These are phyloP conservation scores for Pleoardoris graminearum DNA, from an alignment of 2,329 filamentous ascomycete genomes.

Conservation along the genomic window DNA sequence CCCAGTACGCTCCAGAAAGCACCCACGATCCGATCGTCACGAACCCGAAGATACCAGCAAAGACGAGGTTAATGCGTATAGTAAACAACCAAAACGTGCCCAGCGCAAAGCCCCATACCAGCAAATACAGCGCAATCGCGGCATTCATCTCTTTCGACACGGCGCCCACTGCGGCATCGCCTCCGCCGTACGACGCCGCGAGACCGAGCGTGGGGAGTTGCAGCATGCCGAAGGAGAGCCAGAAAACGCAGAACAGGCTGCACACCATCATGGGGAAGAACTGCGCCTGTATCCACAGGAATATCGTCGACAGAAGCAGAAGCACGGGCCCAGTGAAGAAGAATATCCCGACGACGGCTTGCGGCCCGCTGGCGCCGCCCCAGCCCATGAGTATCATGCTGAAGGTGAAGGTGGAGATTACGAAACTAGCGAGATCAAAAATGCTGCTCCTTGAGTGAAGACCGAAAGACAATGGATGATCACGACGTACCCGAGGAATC, in stretches of 20 bases:
- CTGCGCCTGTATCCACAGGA: conserved; percentile 53
- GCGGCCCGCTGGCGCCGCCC: conserved; percentile 43
- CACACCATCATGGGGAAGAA: conserved; percentile 55
- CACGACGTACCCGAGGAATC: conserved; percentile 32
- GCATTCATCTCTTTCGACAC: conserved; percentile 53
- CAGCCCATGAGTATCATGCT: conserved; percentile 47
- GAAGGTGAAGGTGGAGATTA: conserved; percentile 48
- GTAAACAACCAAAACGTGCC: conserved; percentile 58
- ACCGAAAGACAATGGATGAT: not conserved
- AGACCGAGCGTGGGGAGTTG: conserved; percentile 56
- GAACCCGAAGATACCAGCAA: conserved; percentile 55
- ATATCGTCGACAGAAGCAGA: conserved; percentile 53
- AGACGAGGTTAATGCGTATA: conserved; percentile 55
- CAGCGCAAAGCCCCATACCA: conserved; percentile 59
- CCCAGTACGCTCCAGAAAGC: conserved; percentile 56
- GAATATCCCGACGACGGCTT: conserved; percentile 47
- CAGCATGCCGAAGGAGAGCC: conserved; percentile 57
- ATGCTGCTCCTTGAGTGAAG: not conserved
- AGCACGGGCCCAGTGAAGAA: conserved; percentile 54
- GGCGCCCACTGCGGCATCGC: conserved; percentile 50
- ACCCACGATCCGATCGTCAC: conserved; percentile 53
- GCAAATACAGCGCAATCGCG: conserved; percentile 54
- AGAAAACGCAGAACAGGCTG: conserved; percentile 55
- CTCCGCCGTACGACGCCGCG: conserved; percentile 50
- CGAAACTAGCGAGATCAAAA: conserved; percentile 41